These are phyloP conservation scores for Vanrija humicola DNA, from an alignment of 1,284 basidiomycete species.

Conservation along the genomic window DNA sequence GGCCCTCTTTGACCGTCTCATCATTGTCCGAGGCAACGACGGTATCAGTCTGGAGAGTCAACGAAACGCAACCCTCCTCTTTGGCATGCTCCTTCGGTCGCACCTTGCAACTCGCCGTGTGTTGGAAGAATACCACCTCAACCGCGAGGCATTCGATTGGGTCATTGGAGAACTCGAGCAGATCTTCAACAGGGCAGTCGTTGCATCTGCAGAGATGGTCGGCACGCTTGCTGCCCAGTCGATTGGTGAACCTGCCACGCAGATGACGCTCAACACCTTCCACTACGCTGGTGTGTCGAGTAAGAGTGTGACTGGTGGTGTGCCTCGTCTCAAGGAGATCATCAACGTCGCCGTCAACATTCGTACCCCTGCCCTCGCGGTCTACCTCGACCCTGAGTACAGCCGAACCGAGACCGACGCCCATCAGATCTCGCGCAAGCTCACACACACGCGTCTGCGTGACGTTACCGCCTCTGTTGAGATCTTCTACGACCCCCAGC, in stretches of 20 bases:
- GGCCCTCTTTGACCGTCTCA: constrained; percentile 64
- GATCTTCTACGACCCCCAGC: constrained; percentile 97
- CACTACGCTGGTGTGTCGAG: constrained; percentile 98
- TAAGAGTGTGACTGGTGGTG: constrained; percentile 97
- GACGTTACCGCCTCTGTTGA: constrained; percentile 95
- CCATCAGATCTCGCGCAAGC: constrained; percentile 47
- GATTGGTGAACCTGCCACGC: constrained; percentile 98
- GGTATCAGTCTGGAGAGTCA: constrained; percentile 70
- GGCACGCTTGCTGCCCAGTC: constrained; percentile 97
- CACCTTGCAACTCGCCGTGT: constrained; percentile 79
- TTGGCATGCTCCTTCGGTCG: constrained; percentile 88
- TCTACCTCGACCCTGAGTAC: constrained; percentile 77
- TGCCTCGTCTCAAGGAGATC: constrained; percentile 95
- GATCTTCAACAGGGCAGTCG: constrained; percentile 87
- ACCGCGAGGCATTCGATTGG: constrained; percentile 93
- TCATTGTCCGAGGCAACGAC: constrained; percentile 85
- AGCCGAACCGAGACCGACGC: constrained; percentile 65
- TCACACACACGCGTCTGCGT: constrained; percentile 89
- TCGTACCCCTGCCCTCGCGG: constrained; percentile 92
- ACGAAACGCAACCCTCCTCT: constrained; percentile 83
- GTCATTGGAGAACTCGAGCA: constrained; percentile 93
- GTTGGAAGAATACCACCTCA: constrained; percentile 79
- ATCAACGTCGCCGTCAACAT: constrained; percentile 99
- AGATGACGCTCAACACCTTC: constrained; percentile 97
- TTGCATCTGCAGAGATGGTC: constrained; percentile 97